Evolutionary conservation across 176 grass and related monocot species (phyloP).

Genomic region (Carex cristatella): DNA sequence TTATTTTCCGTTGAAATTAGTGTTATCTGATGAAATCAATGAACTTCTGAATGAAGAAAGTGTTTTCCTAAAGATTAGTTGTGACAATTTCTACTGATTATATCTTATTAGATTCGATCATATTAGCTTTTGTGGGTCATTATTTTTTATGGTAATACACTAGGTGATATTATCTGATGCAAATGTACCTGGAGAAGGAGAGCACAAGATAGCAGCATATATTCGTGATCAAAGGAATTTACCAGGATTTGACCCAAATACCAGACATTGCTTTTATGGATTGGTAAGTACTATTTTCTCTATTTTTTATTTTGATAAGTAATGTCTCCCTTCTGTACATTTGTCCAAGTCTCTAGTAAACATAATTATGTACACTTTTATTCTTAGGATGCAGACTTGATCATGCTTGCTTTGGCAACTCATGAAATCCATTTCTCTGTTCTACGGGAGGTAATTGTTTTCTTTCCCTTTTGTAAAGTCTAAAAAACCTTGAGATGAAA

Average conservation of each 20-base stretch:
- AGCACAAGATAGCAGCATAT: slow-evolving; percentile 83
- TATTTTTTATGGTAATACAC: background rate
- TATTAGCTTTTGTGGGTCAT: background rate
- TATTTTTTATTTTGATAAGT: background rate
- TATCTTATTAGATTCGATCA: background rate
- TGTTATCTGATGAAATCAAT: background rate
- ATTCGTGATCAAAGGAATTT: slow-evolving; percentile 51
- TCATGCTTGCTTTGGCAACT: slow-evolving; percentile 82
- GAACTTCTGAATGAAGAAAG: background rate
- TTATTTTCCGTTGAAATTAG: background rate
- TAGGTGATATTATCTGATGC: slow-evolving; percentile 76
- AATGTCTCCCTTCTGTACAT: slow-evolving; percentile 1
- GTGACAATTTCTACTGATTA: background rate
- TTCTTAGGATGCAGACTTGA: slow-evolving; percentile 69
- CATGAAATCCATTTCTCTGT: slow-evolving; percentile 80
- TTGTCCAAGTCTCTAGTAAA: background rate
- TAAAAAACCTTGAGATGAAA: background rate
- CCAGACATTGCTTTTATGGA: slow-evolving; percentile 71
- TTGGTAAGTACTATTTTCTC: slow-evolving; percentile 40
- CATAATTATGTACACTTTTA: background rate
- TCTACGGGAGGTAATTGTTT: slow-evolving; percentile 47
- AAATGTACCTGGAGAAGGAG: slow-evolving; percentile 88
- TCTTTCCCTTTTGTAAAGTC: slow-evolving; percentile 1
- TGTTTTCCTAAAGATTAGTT: background rate
- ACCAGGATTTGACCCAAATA: slow-evolving; percentile 61